A percentile compares a stretch with the other conserved stretches of the same genome.
phyloP scores from a whole-genome alignment of 768 basidiomycete genomes.

The Mycena venus region DNA sequence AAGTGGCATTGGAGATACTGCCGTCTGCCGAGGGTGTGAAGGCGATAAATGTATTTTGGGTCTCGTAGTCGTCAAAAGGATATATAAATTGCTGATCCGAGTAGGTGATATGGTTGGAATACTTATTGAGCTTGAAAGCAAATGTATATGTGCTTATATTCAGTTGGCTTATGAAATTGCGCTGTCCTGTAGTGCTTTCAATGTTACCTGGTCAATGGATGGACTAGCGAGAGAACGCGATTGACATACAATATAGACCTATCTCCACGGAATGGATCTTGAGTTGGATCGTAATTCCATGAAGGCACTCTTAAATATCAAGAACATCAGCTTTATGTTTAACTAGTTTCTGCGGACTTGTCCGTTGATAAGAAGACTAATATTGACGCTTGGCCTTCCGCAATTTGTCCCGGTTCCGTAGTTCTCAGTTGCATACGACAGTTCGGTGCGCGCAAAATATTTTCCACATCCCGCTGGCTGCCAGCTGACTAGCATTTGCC shows the following conservation, averaged over 20 bases:
- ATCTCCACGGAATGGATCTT: not conserved
- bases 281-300: not conserved
- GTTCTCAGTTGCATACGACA: not conserved
- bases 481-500: not conserved
- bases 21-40: not conserved
- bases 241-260: not conserved
- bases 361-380: not conserved
- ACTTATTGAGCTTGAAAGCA: not conserved
- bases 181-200: not conserved
- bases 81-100: not conserved
- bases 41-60: not conserved
- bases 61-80: not conserved
- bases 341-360: not conserved
- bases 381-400: not conserved
- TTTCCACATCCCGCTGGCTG: slow-evolving; percentile 4
- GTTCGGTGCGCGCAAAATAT: not conserved
- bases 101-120: not conserved
- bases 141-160: not conserved
- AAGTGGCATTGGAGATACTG: not conserved
- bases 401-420: not conserved
- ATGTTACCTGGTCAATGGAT: too few relatives aligned
- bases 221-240: not conserved
- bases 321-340: too few relatives aligned
- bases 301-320: not conserved
- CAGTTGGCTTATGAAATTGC: not conserved